phyloP scores from a whole-genome alignment of 768 basidiomycete genomes.

The Boletus tomentosulus region DNA sequence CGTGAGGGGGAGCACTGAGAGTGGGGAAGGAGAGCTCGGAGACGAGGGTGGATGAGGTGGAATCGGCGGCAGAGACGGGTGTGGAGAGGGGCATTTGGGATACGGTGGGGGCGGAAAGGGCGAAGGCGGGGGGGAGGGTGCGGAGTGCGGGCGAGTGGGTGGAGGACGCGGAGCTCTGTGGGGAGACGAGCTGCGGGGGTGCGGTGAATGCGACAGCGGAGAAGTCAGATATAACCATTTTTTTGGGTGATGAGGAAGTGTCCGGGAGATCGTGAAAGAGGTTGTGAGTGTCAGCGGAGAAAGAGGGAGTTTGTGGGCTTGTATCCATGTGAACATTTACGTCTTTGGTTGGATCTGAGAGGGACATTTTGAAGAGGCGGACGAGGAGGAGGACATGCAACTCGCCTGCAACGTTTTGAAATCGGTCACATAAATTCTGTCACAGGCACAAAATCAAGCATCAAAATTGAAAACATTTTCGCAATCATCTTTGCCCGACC shows the following conservation, averaged over 20 bases:
- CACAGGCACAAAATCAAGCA: conserved; percentile 32
- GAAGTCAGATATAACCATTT: conserved; percentile 44
- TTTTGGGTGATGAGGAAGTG: not conserved
- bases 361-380: conserved; percentile 7
- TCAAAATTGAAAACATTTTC: conserved; percentile 31
- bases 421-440: conserved; percentile 31
- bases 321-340: conserved; percentile 19
- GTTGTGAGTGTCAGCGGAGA: conserved; percentile 7
- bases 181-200: conserved; percentile 11
- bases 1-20: conserved; percentile 13
- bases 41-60: conserved; percentile 17
- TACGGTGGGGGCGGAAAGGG: conserved; percentile 6
- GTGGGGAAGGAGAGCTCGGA: conserved; percentile 28
- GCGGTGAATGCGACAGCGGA: conserved; percentile 37
- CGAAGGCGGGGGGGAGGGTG: conserved; percentile 28
- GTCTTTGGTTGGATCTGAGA: conserved; percentile 10
- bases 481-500: conserved; percentile 19
- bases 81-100: conserved; percentile 9
- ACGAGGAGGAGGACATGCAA: conserved; percentile 19
- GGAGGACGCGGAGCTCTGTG: not conserved
- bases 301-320: conserved; percentile 8
- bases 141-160: conserved; percentile 37
- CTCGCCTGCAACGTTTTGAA: conserved; percentile 7
- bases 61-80: conserved; percentile 15
- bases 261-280: conserved; percentile 1